phyloP scores from a whole-genome alignment of 164 flowering plant species.

The Vitis rotundifolia region DNA sequence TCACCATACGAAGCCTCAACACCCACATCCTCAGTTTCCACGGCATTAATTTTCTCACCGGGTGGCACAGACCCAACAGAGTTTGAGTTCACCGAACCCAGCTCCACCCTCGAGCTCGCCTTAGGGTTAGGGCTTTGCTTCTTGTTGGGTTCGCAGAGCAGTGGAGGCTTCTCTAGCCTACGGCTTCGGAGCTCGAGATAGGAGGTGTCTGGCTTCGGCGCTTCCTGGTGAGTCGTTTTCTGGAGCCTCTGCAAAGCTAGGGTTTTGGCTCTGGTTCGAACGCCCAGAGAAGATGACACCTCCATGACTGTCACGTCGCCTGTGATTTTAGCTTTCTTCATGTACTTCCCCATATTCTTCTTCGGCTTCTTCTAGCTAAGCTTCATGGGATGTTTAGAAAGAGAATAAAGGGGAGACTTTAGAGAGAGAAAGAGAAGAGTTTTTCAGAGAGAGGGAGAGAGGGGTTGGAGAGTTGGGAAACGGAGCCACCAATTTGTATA shows the following conservation, averaged over 20 bases:
- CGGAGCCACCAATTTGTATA: background rate
- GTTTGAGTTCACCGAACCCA: constrained; percentile 24
- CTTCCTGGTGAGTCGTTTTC: background rate
- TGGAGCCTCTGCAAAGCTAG: constrained; percentile 62
- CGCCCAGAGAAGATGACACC: constrained; percentile 54
- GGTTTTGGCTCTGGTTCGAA: constrained; percentile 80
- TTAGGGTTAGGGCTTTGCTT: constrained; percentile 7
- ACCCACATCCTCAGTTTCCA: constrained; percentile 22
- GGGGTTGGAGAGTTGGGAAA: constrained; percentile 1
- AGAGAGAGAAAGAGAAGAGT: background rate
- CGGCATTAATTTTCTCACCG: background rate
- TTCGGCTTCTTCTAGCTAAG: background rate
- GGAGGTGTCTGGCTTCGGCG: constrained; percentile 17
- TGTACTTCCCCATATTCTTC: constrained; percentile 68
- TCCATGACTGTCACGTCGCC: constrained; percentile 64
- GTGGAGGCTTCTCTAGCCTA: constrained; percentile 54
- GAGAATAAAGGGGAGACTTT: background rate
- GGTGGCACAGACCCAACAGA: constrained; percentile 24
- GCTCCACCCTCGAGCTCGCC: constrained; percentile 19
- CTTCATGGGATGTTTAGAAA: background rate
- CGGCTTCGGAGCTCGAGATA: constrained; percentile 86
- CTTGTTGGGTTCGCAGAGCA: constrained; percentile 14
- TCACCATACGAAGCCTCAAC: constrained; percentile 66
- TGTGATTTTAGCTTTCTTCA: constrained; percentile 64
- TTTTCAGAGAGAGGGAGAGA: background rate